Conservation (phyloP, 2,329 filamentous ascomycete genomes). For the Colletotrichum coccodes region DNA sequence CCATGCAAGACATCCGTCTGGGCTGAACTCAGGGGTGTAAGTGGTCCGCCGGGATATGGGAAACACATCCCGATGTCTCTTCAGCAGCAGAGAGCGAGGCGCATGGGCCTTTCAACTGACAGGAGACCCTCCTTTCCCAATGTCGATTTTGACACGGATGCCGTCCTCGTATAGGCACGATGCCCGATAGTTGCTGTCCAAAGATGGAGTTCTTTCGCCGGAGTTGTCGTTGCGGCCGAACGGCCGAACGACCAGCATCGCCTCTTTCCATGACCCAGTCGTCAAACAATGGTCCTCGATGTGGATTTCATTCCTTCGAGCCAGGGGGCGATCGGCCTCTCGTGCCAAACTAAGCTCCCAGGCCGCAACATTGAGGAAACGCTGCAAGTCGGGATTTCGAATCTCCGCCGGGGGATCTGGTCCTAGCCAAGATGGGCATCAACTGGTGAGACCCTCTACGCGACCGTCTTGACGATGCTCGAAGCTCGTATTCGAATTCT, state of each 20-base stretch:
- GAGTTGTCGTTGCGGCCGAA: neutral
- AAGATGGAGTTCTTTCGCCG: neutral
- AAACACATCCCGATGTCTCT: neutral
- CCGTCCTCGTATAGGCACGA: slow-evolving; percentile 11
- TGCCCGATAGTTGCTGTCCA: neutral
- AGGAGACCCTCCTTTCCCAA: neutral
- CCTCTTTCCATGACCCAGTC: neutral
- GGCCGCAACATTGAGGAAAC: slow-evolving; percentile 14
- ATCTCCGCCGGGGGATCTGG: neutral
- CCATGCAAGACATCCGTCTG: neutral
- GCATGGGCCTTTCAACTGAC: neutral
- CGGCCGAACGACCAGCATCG: neutral
- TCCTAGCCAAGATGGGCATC: neutral
- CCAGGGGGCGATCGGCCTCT: slow-evolving; percentile 15
- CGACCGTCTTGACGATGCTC: neutral
- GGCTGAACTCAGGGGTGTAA: neutral
- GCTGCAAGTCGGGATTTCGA: slow-evolving; percentile 7
- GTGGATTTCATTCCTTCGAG: slow-evolving; percentile 8
- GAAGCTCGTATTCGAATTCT: slow-evolving; percentile 9
- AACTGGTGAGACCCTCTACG: neutral
- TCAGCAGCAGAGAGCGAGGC: slow-evolving; percentile 3
- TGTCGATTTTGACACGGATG: neutral
- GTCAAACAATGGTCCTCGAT: slow-evolving; percentile 5
- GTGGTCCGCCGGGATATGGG: slow-evolving; percentile 11
- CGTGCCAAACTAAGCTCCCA: neutral